Percentiles rank a stretch among this genome's conserved stretches.
phyloP scores from a whole-genome alignment of 2,329 filamentous ascomycete species.

The Aspergillus pseudonomiae region DNA sequence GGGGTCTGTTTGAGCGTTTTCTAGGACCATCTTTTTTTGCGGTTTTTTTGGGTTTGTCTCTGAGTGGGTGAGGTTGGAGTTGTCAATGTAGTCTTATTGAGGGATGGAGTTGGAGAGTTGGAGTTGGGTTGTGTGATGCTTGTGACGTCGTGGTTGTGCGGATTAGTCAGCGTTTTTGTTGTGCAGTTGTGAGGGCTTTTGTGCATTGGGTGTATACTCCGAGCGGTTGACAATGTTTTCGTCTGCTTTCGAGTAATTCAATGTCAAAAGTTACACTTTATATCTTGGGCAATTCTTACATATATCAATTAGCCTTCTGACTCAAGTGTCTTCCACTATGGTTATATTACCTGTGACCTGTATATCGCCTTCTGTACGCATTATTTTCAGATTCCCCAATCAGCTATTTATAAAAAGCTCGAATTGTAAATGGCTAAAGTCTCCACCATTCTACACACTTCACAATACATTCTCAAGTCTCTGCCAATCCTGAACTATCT shows the following conservation, averaged over 20 bases:
- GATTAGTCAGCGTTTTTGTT: neutral
- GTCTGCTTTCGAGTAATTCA: no score
- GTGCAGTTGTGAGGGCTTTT: neutral
- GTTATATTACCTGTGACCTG: no score
- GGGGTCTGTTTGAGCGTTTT: constrained; percentile 17
- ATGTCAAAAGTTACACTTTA: no score
- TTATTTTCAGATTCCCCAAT: neutral
- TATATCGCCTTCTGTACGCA: neutral
- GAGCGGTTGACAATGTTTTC: no score
- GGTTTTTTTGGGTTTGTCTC: neutral
- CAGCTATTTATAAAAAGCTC: neutral
- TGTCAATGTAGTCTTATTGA: neutral
- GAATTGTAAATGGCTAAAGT: neutral
- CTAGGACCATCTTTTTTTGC: constrained; percentile 28
- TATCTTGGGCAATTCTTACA: no score
- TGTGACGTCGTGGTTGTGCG: neutral
- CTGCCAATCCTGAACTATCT: neutral
- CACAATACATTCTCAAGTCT: neutral
- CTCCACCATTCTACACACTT: neutral
- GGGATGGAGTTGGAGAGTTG: neutral
- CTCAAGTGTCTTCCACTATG: no score
- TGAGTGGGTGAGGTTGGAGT: neutral
- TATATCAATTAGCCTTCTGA: no score
- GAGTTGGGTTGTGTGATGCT: neutral
- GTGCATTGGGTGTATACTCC: no score